Evolutionary conservation across 2,329 filamentous ascomycete genomes (phyloP), one percentile per base, ranked within the genome.

Genomic region (Cercospora sp.): DNA sequence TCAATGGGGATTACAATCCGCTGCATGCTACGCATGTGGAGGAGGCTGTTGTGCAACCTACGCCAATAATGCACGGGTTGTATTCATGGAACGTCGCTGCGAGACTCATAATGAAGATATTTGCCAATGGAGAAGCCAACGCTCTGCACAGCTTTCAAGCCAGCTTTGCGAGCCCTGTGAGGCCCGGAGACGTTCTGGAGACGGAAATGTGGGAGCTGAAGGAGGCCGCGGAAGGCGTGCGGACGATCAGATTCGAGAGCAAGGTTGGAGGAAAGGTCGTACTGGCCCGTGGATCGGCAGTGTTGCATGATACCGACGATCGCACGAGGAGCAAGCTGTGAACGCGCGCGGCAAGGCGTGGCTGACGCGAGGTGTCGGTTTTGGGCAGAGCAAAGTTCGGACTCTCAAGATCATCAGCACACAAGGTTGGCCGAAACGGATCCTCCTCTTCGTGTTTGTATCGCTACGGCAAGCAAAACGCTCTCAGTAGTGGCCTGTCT

Each of bases 1-100:
- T 97, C 63, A 97, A 97, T 75, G 93, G 93, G 72, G 93, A 97
- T 83, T 97, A 97, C 82, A 97, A 97, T 83, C 93, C 93, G 40
- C 88, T 97, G 40, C 93, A 97, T 78, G 92, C 92, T 3, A 91
- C 91, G n/a, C 92, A 92, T n/a, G 92, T 68, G 18, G 13, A 93
- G 80, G 59, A 62, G 23, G 93, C 92, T 69, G 93, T 70, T 96
- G 93, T 55, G 84, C 88, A 68, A 51, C 92, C 92, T 23, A 91
- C 93, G 80, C 91, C 92, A 74, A 97, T 97, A 80, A 91, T 97
- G 79, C 93, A 97, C 82, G 93, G 93, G 26, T 84, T 97, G 58
- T 97, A 89, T 82, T 91, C 88, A 74, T 97, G 91, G 90, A 97
- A 97, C 45, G 87, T 87, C 67, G 86, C 91, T 2, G 87, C 87